Evolutionary conservation across 805 yeast genomes (phyloP), one percentile per base, ranked within the genome.

Genomic region (Grigorovia transvaalensis): DNA sequence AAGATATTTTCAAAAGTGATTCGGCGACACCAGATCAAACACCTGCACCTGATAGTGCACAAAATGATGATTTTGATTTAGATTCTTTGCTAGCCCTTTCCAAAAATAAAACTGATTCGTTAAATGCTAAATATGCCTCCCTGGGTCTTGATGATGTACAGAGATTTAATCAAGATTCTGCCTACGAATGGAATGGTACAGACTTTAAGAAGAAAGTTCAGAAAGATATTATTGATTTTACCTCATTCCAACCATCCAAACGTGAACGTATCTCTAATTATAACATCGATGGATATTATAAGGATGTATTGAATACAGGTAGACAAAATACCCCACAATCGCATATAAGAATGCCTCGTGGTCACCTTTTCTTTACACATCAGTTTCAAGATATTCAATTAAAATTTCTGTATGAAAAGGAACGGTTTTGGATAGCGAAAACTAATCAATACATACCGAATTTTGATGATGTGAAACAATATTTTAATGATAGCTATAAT

Each of bases 181-280:
- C 88, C 13, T 86, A 86, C 67, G 91, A 86, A 67, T 86, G 95
- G 95, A 83, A 86, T 66, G 95, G 95, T 47, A 82, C 84, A 57
- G 84, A 84, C 61, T 86, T 85, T 71, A 82, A 83, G 67, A 82
- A 83, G 65, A 75, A 73, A 45, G 67, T 71, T 2, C 68, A 71
- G n/a, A 68, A 74, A 30, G 74, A 75, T 12, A 71, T 76, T 43
- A 71, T 79, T 19, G 76, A 74, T 53, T 78, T 81, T 52, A 75
- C 76, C 20, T 87, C 95, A 91, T 83, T 90, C 57, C 83, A 86
- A 52, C 95, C 96, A 5, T 79, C 93, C 2, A 88, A 88, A 64
- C 77, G 93, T 70, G 93, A 85, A 65, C 75, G 93, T 57, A 85
- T 84, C 62, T 87, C 84, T 57, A 88, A 88, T 61, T 90, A 90